Conservation (phyloP, 768 basidiomycete genomes). For the Rhizopogon salebrosus region DNA sequence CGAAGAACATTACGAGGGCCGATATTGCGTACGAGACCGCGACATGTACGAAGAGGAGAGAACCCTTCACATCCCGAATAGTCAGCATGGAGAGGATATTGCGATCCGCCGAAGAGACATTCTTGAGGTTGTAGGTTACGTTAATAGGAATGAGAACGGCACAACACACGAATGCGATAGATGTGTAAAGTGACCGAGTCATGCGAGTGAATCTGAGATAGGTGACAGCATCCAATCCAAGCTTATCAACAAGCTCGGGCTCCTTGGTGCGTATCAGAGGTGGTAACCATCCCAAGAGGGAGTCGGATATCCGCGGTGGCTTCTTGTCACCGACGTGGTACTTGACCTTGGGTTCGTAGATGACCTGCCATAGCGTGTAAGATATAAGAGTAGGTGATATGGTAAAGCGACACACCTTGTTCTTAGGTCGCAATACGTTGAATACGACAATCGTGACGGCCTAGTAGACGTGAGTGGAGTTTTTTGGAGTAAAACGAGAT, state of each 20-base stretch:
- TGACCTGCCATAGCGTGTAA: constrained; percentile 43
- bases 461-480: constrained; percentile 29
- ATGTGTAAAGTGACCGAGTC: constrained; percentile 66
- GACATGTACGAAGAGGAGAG: constrained; percentile 79
- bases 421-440: constrained; percentile 82
- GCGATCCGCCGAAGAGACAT: constrained; percentile 46
- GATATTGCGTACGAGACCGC: constrained; percentile 80
- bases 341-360: constrained; percentile 93
- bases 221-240: constrained; percentile 90
- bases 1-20: constrained; percentile 61
- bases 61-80: constrained; percentile 73
- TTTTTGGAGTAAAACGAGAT: not conserved
- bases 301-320: constrained; percentile 78
- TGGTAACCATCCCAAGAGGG: constrained; percentile 84
- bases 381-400: not conserved
- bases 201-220: constrained; percentile 91
- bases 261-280: constrained; percentile 82
- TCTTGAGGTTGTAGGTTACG: constrained; percentile 71
- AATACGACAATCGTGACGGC: constrained; percentile 67
- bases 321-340: constrained; percentile 75
- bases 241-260: constrained; percentile 80
- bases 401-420: constrained; percentile 52
- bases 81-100: constrained; percentile 78
- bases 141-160: constrained; percentile 84
- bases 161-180: constrained; percentile 60